These are phyloP conservation scores for Phaseolus coccineus DNA, from an alignment of 331 rosid species.

Conservation along the genomic window DNA sequence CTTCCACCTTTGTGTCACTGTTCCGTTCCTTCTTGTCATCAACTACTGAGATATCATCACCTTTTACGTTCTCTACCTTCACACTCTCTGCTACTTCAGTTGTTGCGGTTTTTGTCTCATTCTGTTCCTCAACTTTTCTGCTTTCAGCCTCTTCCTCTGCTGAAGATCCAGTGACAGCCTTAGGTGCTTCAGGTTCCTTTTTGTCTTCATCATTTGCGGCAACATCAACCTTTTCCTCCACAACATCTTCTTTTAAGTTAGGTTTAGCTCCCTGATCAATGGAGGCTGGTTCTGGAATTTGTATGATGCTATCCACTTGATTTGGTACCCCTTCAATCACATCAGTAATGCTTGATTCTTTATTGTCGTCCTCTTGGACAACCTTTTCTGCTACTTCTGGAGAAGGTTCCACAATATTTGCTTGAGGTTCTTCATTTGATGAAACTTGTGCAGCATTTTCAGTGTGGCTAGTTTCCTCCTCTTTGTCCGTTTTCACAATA, in stretches of 20 bases:
- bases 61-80: conserved; percentile 45
- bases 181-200: conserved; percentile 49
- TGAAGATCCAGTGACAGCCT: conserved; percentile 45
- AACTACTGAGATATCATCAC: conserved; percentile 41
- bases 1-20: conserved; percentile 51
- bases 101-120: conserved; percentile 39
- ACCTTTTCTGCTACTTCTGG: conserved; percentile 47
- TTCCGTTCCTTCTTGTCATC: conserved; percentile 44
- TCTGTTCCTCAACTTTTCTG: conserved; percentile 52
- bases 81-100: conserved; percentile 50
- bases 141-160: conserved; percentile 50
- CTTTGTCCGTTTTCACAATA: conserved; percentile 39
- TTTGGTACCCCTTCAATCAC: conserved; percentile 46
- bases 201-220: conserved; percentile 51
- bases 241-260: conserved; percentile 32
- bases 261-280: conserved; percentile 47
- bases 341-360: conserved; percentile 47
- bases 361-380: conserved; percentile 52
- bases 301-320: conserved; percentile 33
- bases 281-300: conserved; percentile 44
- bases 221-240: conserved; percentile 36
- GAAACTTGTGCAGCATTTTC: conserved; percentile 43
- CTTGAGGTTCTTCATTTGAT: conserved; percentile 46
- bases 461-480: conserved; percentile 40
- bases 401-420: conserved; percentile 46